These are phyloP conservation scores for Lizonia empirigonia DNA, from an alignment of 2,329 filamentous ascomycete species.

Conservation along the genomic window DNA sequence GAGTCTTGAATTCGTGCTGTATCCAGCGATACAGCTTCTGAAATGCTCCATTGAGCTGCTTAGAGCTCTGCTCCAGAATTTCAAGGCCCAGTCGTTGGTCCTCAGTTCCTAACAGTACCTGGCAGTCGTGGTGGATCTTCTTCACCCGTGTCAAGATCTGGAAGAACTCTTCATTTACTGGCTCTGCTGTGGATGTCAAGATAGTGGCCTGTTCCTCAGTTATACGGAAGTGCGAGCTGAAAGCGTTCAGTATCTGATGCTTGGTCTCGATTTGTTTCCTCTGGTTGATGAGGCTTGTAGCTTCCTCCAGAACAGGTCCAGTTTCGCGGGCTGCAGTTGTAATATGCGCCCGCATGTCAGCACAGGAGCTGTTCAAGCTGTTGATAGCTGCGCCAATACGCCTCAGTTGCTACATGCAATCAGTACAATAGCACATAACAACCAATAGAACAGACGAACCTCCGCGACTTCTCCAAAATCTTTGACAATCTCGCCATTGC, in stretches of 20 bases:
- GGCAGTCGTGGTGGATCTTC: conserved; percentile 84
- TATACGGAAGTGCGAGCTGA: conserved; percentile 82
- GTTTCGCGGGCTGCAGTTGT: conserved; percentile 76
- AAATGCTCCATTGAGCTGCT: conserved; percentile 84
- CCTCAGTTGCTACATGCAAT: conserved; percentile 72
- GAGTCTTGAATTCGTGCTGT: conserved; percentile 86
- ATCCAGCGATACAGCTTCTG: conserved; percentile 97
- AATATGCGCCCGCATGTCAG: conserved; percentile 80
- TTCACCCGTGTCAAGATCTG: conserved; percentile 77
- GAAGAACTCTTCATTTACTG: conserved; percentile 87
- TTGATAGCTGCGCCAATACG: conserved; percentile 80
- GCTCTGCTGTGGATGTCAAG: conserved; percentile 78
- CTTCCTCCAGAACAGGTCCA: conserved; percentile 75
- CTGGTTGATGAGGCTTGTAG: conserved; percentile 72
- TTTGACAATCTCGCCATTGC: conserved; percentile 84
- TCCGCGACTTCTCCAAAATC: conserved; percentile 91
- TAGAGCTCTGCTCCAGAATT: conserved; percentile 88
- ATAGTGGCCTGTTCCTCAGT: conserved; percentile 78
- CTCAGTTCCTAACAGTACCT: conserved; percentile 86
- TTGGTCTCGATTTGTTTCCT: conserved; percentile 78
- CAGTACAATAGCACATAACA: conserved; percentile 23
- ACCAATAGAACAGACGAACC: conserved; percentile 53
- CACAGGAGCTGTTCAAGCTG: conserved; percentile 78
- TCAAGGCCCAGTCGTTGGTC: conserved; percentile 87
- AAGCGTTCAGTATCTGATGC: conserved; percentile 75